Evolutionary conservation across 208 protist genomes (phyloP).

Genomic region (Acanthamoeba rhysodes): DNA sequence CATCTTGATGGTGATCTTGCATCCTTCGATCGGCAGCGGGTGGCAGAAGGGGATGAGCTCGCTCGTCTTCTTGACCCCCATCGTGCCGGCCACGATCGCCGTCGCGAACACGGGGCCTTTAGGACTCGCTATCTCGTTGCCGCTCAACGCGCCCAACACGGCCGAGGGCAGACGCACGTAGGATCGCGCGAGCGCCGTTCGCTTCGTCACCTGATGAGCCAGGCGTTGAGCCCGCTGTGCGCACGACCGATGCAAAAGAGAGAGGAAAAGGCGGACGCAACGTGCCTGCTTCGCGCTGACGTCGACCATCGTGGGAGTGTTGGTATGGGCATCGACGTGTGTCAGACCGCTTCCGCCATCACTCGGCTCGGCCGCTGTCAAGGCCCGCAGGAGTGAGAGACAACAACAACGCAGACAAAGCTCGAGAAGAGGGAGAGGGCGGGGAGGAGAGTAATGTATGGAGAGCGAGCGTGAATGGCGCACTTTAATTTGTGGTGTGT

Average conservation of each 20-base stretch:
- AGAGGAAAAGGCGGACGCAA: too few species aligned
- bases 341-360: neutral
- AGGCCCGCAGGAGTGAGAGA: neutral
- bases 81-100: conserved; percentile 91
- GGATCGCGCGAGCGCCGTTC: neutral
- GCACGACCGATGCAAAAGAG: too few species aligned
- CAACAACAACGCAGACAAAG: neutral
- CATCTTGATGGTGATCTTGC: conserved; percentile 93
- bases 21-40: conserved; percentile 93
- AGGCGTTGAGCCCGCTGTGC: too few species aligned
- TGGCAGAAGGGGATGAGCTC: conserved; percentile 97
- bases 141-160: neutral
- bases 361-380: neutral
- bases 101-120: conserved; percentile 85
- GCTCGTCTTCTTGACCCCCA: conserved; percentile 95
- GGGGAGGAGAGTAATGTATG: neutral
- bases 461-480: neutral
- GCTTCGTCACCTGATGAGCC: neutral
- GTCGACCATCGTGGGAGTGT: conserved; percentile 86
- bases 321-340: conserved; percentile 76
- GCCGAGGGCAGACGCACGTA: neutral
- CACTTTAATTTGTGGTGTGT: neutral
- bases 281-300: conserved; percentile 75
- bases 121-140: conserved; percentile 13
- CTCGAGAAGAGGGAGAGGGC: neutral